phyloP scores from a whole-genome alignment of 2,329 filamentous ascomycete species.

The Piedraia hortae region DNA sequence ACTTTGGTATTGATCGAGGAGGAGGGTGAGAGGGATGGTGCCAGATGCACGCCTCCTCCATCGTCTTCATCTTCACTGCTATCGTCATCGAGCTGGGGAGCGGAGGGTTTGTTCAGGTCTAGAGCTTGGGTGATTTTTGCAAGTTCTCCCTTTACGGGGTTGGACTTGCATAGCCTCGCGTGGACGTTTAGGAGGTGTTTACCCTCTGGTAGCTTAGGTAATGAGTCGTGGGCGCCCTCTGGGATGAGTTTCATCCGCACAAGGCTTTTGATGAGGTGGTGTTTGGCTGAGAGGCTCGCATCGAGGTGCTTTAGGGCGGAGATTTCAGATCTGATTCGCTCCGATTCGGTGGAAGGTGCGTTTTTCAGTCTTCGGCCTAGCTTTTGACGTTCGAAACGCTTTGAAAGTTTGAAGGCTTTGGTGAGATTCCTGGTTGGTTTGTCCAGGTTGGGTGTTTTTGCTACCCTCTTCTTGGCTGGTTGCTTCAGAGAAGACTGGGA shows the following conservation, averaged over 20 bases:
- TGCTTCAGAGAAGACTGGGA: too few species aligned
- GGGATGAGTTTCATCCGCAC: too few species aligned
- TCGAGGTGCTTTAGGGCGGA: too few species aligned
- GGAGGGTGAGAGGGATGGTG: slow-evolving; percentile 1
- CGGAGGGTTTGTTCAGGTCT: background rate
- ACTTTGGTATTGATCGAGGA: background rate
- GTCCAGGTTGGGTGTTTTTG: too few species aligned
- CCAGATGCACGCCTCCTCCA: background rate
- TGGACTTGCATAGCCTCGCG: slow-evolving; percentile 31
- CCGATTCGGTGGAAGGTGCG: slow-evolving; percentile 19
- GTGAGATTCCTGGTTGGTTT: too few species aligned
- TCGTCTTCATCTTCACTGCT: background rate
- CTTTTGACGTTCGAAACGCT: slow-evolving; percentile 55
- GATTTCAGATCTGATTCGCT: slow-evolving; percentile 35
- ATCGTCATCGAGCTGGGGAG: background rate
- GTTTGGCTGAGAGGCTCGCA: too few species aligned
- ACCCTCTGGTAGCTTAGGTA: too few species aligned
- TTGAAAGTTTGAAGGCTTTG: slow-evolving; percentile 41
- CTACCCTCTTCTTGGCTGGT: too few species aligned
- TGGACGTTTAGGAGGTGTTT: slow-evolving; percentile 28
- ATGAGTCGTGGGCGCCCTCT: too few species aligned
- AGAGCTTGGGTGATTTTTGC: too few species aligned
- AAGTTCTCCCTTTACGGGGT: slow-evolving; percentile 29
- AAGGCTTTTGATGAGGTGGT: too few species aligned
- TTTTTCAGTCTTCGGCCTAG: slow-evolving; percentile 33